phyloP scores from a whole-genome alignment of 2,329 filamentous ascomycete species.

The Penicillium sp. region DNA sequence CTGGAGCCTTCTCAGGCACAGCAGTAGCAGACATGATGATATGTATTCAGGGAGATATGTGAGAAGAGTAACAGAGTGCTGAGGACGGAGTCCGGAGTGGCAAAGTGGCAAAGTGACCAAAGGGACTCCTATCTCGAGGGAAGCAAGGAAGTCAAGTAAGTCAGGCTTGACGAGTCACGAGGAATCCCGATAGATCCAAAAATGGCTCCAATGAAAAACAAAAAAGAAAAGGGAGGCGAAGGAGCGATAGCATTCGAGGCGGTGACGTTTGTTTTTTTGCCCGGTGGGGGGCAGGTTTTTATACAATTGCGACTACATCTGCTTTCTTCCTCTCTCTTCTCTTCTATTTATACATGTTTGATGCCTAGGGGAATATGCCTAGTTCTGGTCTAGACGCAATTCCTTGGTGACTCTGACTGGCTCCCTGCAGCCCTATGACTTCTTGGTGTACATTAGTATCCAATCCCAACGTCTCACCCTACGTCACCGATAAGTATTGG shows the following conservation, averaged over 20 bases:
- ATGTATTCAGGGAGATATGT: constrained; percentile 4
- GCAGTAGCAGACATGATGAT: constrained; percentile 33
- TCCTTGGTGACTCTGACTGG: background rate
- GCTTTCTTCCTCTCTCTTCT: background rate
- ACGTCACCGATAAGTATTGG: background rate
- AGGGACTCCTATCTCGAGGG: too few relatives aligned
- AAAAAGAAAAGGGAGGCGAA: background rate
- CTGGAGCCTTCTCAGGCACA: constrained; percentile 59
- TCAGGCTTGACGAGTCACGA: too few relatives aligned
- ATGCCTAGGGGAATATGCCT: too few relatives aligned
- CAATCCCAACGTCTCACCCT: background rate
- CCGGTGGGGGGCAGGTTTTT: background rate
- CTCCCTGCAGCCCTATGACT: background rate
- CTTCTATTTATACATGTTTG: too few relatives aligned
- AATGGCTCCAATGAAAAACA: background rate
- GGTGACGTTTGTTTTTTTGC: constrained; percentile 20
- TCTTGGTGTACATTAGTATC: background rate
- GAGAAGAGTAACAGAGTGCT: background rate
- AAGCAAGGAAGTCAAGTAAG: too few relatives aligned
- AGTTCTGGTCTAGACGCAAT: too few relatives aligned
- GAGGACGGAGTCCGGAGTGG: too few relatives aligned
- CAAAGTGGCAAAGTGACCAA: constrained; percentile 3
- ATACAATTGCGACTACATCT: background rate
- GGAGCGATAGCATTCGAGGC: constrained; percentile 1
- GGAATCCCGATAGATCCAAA: too few relatives aligned